phyloP scores from a whole-genome alignment of 176 grass and related monocot genomes.

The Tillandsia fasciculata region DNA sequence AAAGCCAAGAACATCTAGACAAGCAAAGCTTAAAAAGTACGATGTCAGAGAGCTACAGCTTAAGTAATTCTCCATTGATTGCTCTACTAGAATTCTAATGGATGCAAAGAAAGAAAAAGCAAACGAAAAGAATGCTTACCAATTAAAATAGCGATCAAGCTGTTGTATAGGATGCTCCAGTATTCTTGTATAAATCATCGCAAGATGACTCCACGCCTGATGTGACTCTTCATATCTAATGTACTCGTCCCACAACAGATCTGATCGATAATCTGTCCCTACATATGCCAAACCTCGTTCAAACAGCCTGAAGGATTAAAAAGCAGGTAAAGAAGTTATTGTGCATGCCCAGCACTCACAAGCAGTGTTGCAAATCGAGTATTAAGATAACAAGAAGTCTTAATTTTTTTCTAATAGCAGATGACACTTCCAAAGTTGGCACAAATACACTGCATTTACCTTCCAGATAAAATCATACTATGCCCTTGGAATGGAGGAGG shows the following conservation, averaged over 20 bases:
- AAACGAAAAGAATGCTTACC: slow-evolving; percentile 27
- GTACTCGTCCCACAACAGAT: slow-evolving; percentile 93
- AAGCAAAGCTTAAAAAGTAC: no score
- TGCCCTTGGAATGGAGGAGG: background rate
- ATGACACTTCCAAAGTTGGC: slow-evolving; percentile 9
- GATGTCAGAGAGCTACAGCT: background rate
- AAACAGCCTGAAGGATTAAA: slow-evolving; percentile 60
- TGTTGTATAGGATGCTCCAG: slow-evolving; percentile 87
- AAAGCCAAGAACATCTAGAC: no score
- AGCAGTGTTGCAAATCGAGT: background rate
- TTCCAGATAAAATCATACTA: slow-evolving; percentile 16
- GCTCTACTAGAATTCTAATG: background rate
- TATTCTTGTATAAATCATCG: slow-evolving; percentile 87
- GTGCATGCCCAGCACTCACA: background rate
- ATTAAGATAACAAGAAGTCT: background rate
- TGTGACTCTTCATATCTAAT: slow-evolving; percentile 99
- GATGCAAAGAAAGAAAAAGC: background rate
- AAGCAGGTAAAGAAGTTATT: slow-evolving; percentile 9
- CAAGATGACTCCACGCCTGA: slow-evolving; percentile 88
- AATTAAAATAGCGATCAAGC: slow-evolving; percentile 97
- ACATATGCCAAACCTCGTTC: slow-evolving; percentile 92
- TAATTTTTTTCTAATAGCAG: background rate
- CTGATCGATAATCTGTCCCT: slow-evolving; percentile 89
- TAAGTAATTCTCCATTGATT: background rate
- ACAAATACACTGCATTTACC: slow-evolving; percentile 26